Evolutionary conservation across 495 filamentous ascomycete species (phyloP).

Genomic region (Cetradonia linearis): DNA sequence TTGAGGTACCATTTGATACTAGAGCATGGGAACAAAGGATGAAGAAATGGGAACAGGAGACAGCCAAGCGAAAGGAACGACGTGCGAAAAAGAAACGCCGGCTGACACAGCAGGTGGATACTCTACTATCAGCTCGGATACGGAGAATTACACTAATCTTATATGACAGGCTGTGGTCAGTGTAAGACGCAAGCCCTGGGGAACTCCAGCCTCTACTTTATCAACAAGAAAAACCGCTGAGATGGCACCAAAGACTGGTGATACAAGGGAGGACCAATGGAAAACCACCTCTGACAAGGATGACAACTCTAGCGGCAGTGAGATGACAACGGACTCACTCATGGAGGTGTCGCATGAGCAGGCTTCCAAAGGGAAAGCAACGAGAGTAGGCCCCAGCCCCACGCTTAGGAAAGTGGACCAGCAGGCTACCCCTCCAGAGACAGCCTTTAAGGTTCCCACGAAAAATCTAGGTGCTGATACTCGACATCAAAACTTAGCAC

Average conservation of each 20-base stretch:
- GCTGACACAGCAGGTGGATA: conserved; percentile 28
- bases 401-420: not conserved
- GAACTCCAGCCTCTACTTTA: not conserved
- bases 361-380: not conserved
- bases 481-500: not conserved
- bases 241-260: not conserved
- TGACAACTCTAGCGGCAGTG: not conserved
- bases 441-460: not conserved
- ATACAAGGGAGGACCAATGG: not conserved
- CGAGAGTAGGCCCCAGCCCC: not conserved
- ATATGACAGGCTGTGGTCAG: not conserved
- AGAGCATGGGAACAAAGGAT: conserved; percentile 33
- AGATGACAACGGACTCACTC: not conserved
- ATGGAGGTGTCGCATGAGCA: not conserved
- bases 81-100: conserved; percentile 37
- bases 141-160: not conserved
- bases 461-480: not conserved
- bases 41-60: conserved; percentile 24
- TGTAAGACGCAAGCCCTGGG: conserved; percentile 5
- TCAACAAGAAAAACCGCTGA: not conserved
- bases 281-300: not conserved
- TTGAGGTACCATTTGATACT: conserved; percentile 39
- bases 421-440: not conserved
- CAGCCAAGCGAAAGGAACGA: conserved; percentile 36
- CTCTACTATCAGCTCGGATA: not conserved